A percentile compares a stretch with the other conserved stretches of the same genome.
phyloP scores from a whole-genome alignment of 2,329 filamentous ascomycete species.

The Pseudogymnoascus sp. region DNA sequence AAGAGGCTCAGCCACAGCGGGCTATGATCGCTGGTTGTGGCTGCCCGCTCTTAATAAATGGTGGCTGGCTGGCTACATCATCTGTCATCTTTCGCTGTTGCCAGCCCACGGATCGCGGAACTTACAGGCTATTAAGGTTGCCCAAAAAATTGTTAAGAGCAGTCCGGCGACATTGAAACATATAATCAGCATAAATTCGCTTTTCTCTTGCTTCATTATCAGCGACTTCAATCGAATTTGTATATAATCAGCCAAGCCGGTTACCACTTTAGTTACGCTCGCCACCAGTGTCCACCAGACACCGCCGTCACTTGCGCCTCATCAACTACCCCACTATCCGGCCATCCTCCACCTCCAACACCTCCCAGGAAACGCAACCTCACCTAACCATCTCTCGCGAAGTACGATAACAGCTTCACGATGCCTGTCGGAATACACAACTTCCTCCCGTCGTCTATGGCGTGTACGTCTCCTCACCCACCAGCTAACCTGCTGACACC shows the following conservation, averaged over 20 bases:
- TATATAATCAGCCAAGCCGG: slow-evolving; percentile 5
- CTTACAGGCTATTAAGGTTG: neutral
- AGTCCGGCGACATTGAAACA: neutral
- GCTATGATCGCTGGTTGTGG: neutral
- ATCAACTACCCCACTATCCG: slow-evolving; percentile 7
- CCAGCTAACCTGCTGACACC: slow-evolving; percentile 17
- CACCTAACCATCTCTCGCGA: slow-evolving; percentile 4
- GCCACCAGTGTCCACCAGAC: neutral
- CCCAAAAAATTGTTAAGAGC: neutral
- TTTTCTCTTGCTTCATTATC: neutral
- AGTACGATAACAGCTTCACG: slow-evolving; percentile 6
- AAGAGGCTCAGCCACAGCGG: slow-evolving; percentile 1
- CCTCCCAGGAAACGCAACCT: slow-evolving; percentile 2
- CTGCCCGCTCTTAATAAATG: slow-evolving; percentile 1
- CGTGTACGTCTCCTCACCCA: slow-evolving; percentile 47
- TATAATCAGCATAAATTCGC: neutral
- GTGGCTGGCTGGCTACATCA: slow-evolving; percentile 8
- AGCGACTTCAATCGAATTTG: neutral
- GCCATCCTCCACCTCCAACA: slow-evolving; percentile 1
- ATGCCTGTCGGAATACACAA: slow-evolving; percentile 53
- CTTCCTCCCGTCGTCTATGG: slow-evolving; percentile 59
- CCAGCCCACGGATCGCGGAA: neutral
- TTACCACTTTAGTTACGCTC: slow-evolving; percentile 4
- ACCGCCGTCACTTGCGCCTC: slow-evolving; percentile 3
- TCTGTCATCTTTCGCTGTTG: slow-evolving; percentile 4